A percentile compares a stretch with the other conserved stretches of the same genome.
Evolutionary conservation across 208 protist genomes (phyloP).

Genomic region (Acanthamoeba divionensis): DNA sequence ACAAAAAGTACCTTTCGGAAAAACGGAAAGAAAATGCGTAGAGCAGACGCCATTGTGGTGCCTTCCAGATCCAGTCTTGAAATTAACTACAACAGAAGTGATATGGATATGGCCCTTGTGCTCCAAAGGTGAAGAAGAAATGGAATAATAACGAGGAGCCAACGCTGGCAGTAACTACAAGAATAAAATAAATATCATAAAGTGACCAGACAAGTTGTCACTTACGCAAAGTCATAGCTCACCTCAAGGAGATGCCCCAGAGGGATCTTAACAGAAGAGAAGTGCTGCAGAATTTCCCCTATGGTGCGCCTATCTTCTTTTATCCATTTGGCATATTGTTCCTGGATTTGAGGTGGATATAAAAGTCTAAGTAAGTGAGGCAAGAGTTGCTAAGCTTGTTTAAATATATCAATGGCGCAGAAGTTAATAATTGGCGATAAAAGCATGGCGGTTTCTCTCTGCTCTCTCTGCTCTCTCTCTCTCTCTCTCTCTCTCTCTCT

Average conservation of each 20-base stretch:
- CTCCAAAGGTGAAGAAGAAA: conserved; percentile 85
- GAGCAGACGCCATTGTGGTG: conserved; percentile 66
- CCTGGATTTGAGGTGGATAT: background rate
- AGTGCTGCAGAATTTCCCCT: conserved; percentile 35
- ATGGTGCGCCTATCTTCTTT: conserved; percentile 55
- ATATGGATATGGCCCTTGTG: conserved; percentile 57
- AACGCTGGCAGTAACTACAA: conserved; percentile 92
- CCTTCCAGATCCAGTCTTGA: conserved; percentile 40
- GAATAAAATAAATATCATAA: conserved; percentile 82
- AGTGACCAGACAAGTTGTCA: background rate
- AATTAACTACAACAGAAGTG: conserved; percentile 62
- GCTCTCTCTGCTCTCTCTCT: no score
- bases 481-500: no score
- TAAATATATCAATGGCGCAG: no score
- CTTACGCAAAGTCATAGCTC: no score
- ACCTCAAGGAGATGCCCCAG: conserved; percentile 59
- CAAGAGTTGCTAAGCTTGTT: no score
- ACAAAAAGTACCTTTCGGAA: background rate
- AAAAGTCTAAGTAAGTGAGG: background rate
- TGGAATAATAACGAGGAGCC: conserved; percentile 93
- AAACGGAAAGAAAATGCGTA: conserved; percentile 40
- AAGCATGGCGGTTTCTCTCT: no score
- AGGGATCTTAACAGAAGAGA: conserved; percentile 53
- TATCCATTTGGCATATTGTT: conserved; percentile 38
- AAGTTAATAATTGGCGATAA: no score